Percentiles rank a stretch among this genome's conserved stretches.
These are phyloP conservation scores for Triticum timopheevii DNA, from an alignment of 176 grass and related monocot genomes.

Conservation along the genomic window DNA sequence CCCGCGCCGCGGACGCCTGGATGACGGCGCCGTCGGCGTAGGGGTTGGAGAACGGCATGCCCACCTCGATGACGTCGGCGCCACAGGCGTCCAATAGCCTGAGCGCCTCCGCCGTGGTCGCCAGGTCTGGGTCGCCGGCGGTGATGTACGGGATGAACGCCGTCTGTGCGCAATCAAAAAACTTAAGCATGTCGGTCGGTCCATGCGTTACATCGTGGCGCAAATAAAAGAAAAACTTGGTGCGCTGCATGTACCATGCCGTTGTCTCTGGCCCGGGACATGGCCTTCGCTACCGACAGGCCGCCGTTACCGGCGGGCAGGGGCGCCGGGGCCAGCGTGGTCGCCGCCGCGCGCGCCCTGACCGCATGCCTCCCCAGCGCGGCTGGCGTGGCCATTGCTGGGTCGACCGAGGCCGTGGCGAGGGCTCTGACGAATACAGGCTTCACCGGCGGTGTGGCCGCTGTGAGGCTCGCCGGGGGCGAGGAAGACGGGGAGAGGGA, in stretches of 20 bases:
- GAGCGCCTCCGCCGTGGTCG: conserved; percentile 63
- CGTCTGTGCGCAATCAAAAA: conserved; percentile 4
- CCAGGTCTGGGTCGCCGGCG: conserved; percentile 82
- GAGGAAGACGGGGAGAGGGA: neutral
- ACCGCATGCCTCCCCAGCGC: neutral
- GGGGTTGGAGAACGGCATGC: conserved; percentile 77
- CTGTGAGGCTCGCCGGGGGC: neutral
- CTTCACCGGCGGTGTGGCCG: neutral
- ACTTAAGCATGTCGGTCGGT: neutral
- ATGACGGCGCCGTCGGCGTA: conserved; percentile 64
- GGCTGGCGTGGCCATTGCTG: neutral
- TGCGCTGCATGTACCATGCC: conserved; percentile 14
- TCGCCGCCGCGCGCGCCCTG: neutral
- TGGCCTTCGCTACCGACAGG: conserved; percentile 32
- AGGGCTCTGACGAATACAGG: neutral
- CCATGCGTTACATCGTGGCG: neutral
- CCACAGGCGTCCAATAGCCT: conserved; percentile 64
- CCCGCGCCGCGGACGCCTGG: conserved; percentile 65
- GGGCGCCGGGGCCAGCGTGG: neutral
- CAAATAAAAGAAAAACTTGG: neutral
- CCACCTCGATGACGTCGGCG: conserved; percentile 81
- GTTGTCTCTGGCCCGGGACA: conserved; percentile 20
- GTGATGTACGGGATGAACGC: conserved; percentile 85
- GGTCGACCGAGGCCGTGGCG: neutral
- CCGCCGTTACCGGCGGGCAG: neutral